These are phyloP conservation scores for Caloboletus firmus DNA, from an alignment of 1,284 basidiomycete genomes.

Conservation along the genomic window DNA sequence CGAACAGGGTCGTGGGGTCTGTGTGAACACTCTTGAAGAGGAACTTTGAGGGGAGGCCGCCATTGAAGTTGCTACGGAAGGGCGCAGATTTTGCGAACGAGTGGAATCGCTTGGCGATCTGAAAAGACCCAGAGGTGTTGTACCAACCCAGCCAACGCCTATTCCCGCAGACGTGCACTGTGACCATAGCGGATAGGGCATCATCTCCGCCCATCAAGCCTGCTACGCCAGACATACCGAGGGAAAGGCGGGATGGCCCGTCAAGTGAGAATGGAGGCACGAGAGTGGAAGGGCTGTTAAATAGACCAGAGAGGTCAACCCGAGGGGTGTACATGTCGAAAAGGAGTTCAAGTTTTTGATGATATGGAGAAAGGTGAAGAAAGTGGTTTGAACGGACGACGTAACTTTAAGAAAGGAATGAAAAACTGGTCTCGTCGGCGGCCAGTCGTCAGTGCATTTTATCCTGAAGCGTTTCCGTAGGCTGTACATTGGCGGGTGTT, in stretches of 20 bases:
- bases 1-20: conserved; percentile 18
- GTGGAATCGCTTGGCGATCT: conserved; percentile 19
- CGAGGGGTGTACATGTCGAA: background rate
- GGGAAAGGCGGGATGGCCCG: conserved; percentile 1
- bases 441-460: too few relatives aligned
- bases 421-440: too few relatives aligned
- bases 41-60: conserved; percentile 3
- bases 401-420: background rate
- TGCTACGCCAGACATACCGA: conserved; percentile 19
- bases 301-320: too few relatives aligned
- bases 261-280: background rate
- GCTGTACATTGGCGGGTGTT: too few relatives aligned
- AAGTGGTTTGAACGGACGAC: too few relatives aligned
- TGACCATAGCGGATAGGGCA: conserved; percentile 26
- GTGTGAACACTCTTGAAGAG: conserved; percentile 11
- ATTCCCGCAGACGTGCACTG: conserved; percentile 22
- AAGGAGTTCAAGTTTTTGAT: background rate
- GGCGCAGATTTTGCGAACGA: conserved; percentile 14
- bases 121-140: conserved; percentile 28
- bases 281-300: background rate
- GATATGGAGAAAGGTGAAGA: background rate
- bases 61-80: background rate
- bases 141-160: conserved; percentile 32
- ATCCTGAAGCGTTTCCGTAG: too few relatives aligned
- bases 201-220: conserved; percentile 28